Evolutionary conservation across 441 rosid genomes (phyloP).

Genomic region (Arabidopsis lyrata): DNA sequence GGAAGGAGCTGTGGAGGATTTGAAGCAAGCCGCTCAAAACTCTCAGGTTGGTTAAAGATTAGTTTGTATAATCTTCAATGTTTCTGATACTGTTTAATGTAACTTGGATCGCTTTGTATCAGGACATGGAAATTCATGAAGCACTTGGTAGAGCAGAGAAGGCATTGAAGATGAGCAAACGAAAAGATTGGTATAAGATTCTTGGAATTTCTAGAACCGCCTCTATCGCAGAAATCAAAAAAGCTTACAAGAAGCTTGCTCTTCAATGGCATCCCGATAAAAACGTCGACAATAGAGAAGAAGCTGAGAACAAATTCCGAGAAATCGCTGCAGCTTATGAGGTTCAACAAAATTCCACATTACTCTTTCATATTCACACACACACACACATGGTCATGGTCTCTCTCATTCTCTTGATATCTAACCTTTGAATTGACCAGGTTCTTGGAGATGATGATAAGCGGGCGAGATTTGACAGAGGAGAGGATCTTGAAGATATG

Average conservation of each 20-base stretch:
- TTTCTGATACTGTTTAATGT: neutral
- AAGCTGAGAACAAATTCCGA: conserved; percentile 85
- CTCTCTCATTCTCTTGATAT: neutral
- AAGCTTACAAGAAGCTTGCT: conserved; percentile 96
- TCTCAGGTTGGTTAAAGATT: conserved; percentile 74
- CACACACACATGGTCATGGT: neutral
- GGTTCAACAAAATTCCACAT: conserved; percentile 46
- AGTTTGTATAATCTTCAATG: neutral
- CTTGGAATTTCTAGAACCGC: conserved; percentile 85
- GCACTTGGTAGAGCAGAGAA: conserved; percentile 87
- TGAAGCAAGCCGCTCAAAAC: conserved; percentile 80
- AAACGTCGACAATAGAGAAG: conserved; percentile 90
- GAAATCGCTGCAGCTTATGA: conserved; percentile 98
- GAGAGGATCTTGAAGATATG: conserved; percentile 95
- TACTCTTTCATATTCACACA: neutral
- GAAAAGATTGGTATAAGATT: conserved; percentile 97
- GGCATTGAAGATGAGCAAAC: conserved; percentile 93
- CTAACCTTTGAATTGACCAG: conserved; percentile 48
- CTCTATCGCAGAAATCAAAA: conserved; percentile 78
- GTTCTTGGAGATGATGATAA: conserved; percentile 94
- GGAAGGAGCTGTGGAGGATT: conserved; percentile 97
- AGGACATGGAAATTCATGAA: conserved; percentile 90
- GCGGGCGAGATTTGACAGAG: conserved; percentile 87
- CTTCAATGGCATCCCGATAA: conserved; percentile 99
- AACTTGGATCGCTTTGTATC: conserved; percentile 20